phyloP scores from a whole-genome alignment of 1,284 basidiomycete species.

The Pseudozyma sp. region DNA sequence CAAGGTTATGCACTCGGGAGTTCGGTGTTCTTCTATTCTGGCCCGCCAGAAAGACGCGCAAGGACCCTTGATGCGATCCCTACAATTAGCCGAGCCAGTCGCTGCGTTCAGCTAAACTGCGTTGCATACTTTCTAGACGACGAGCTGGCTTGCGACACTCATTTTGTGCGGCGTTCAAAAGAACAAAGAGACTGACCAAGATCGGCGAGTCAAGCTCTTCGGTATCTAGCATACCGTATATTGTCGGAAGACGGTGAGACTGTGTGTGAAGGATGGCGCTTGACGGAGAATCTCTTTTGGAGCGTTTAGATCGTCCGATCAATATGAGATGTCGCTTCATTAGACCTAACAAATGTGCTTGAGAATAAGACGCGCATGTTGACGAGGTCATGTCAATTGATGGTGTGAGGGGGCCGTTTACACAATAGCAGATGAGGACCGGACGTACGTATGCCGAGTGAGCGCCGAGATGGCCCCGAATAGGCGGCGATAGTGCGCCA shows the following conservation, averaged over 20 bases:
- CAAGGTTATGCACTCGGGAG: constrained; percentile 4
- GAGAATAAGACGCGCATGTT: background rate
- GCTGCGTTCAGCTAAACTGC: no score
- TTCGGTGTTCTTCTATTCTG: constrained; percentile 8
- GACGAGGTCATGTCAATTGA: no score
- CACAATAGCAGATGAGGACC: background rate
- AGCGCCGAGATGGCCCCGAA: constrained; percentile 8
- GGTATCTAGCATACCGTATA: background rate
- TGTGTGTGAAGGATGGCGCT: constrained; percentile 1
- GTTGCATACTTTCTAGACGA: no score
- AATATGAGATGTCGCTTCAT: background rate
- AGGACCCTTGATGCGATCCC: no score
- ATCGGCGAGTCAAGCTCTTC: background rate
- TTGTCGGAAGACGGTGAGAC: constrained; percentile 16
- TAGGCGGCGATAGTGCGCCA: background rate
- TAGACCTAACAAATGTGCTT: background rate
- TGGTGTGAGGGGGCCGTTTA: no score
- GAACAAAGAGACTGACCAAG: no score
- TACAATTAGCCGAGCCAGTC: no score
- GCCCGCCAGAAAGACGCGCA: background rate
- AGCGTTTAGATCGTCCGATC: constrained; percentile 1
- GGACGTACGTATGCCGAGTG: background rate
- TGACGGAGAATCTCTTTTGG: constrained; percentile 14
- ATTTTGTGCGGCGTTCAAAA: background rate
- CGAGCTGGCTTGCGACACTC: no score